Percentiles rank a stretch among this genome's conserved stretches.
Conservation (phyloP, 2,329 filamentous ascomycete species). For the Podosphaera fusca region DNA sequence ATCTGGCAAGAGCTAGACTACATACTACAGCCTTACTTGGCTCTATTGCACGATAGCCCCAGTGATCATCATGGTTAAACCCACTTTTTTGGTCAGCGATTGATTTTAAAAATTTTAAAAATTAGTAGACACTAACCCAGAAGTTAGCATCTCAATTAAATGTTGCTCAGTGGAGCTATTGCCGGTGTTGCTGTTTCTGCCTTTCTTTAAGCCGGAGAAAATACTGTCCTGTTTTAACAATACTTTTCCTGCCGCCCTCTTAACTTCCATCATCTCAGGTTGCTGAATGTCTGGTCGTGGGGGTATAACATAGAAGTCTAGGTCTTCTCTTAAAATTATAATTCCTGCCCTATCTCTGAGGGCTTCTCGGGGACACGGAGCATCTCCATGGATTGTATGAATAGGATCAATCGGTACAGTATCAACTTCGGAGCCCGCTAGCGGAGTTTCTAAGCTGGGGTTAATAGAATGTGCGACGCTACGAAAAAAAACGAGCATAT, state of each 20-base stretch:
- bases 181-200: constrained; percentile 62
- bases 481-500: constrained; percentile 98
- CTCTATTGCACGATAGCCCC: constrained; percentile 93
- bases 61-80: constrained; percentile 84
- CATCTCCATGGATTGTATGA: constrained; percentile 24
- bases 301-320: constrained; percentile 94
- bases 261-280: constrained; percentile 84
- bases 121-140: constrained; percentile 42
- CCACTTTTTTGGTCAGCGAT: constrained; percentile 32
- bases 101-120: not conserved
- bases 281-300: constrained; percentile 65
- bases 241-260: constrained; percentile 73
- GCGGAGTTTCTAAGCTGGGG: constrained; percentile 42
- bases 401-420: constrained; percentile 50
- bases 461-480: constrained; percentile 92
- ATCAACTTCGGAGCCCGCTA: constrained; percentile 38
- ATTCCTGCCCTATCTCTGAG: constrained; percentile 78
- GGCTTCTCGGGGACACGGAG: constrained; percentile 38
- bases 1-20: constrained; percentile 74
- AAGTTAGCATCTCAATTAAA: constrained; percentile 96
- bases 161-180: constrained; percentile 84
- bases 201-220: constrained; percentile 61
- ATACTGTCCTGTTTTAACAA: constrained; percentile 79
- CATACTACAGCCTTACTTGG: constrained; percentile 97
- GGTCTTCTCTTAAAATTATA: constrained; percentile 84